These are phyloP conservation scores for Abelmoschus esculentus DNA, from an alignment of 345 rosid genomes.

Conservation along the genomic window DNA sequence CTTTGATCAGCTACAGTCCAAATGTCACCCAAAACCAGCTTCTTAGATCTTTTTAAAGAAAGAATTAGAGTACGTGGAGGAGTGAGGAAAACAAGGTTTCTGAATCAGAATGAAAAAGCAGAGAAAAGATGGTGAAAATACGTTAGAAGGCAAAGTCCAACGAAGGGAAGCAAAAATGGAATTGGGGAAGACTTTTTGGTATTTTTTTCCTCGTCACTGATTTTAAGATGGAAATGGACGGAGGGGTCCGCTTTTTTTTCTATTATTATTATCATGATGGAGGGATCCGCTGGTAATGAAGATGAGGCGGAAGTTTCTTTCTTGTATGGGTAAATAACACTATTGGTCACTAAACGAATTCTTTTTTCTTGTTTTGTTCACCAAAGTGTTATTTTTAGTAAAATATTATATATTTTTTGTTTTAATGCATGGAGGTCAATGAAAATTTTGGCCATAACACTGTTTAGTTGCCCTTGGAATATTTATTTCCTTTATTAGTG, in stretches of 20 bases:
- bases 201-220: neutral
- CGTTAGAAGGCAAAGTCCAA: slow-evolving; percentile 4
- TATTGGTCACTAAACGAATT: too few species aligned
- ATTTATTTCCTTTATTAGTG: too few species aligned
- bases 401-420: too few species aligned
- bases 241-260: neutral
- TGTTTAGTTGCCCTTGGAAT: too few species aligned
- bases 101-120: slow-evolving; percentile 2
- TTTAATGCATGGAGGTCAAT: too few species aligned
- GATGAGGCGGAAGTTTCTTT: slow-evolving; percentile 23
- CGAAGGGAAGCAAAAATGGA: neutral
- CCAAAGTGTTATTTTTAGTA: too few species aligned
- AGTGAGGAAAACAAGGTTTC: slow-evolving; percentile 4
- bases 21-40: neutral
- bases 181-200: slow-evolving; percentile 7
- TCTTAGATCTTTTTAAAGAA: too few species aligned
- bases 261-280: too few species aligned
- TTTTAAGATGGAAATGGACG: neutral
- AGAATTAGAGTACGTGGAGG: neutral
- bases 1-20: slow-evolving; percentile 1
- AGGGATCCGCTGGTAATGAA: slow-evolving; percentile 2
- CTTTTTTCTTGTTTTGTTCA: too few species aligned
- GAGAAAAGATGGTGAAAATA: neutral
- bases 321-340: neutral
- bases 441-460: too few species aligned